Base-by-base conservation (phyloP, 257 asterid genomes). In the Misopates orontium region DNA sequence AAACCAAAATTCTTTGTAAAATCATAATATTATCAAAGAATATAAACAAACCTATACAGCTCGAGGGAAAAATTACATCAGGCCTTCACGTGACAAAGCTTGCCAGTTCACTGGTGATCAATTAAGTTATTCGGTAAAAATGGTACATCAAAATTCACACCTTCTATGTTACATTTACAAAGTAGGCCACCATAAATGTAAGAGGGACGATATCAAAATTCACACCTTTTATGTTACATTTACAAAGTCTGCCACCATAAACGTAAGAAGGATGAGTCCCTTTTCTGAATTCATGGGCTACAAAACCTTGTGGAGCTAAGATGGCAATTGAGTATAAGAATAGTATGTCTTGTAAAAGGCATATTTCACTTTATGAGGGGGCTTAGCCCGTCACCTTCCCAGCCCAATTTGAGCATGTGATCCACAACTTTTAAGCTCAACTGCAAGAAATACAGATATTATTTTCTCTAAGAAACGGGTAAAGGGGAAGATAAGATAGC, bases 351-450 rank as follows among this genome's bases (percentile, higher is more conserved):
- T 57, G 64, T 32, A 45, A 41, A 15, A 51, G 68, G 22, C 16
- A 70, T 52, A 49, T 28, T 63, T 80, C 79, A 89, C 80, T 85
- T 80, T 18, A 89, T 86, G 61, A 93, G 83, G 62, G 96, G 96
- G 73, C 82, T 80, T 64, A 92, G 76, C 36, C 98, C 98, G 61
- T 89, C 96, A 67, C 98, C 97, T 80, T 87, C 97, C 97, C 99
- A 93, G 41, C 99, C 97, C 69, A 93, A 88, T 80, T 88, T 90
- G 57, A 93, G 95, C 99, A 93, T 87, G 22, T 90, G 99, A 83
- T 93, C 95, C 12, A 93, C 97, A 54, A 93, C 97, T 93, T 93
- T 93, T 77, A 93, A 82, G 83, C 99, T 93, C 89, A 93, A 78
- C 99, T 93, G 88, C 82, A 75, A 53, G 66, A 47, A 60, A 60